Evolutionary conservation across 2,329 filamentous ascomycete species (phyloP), one percentile per base, ranked within the genome.

Genomic region (Colletotrichum orchidophilum): DNA sequence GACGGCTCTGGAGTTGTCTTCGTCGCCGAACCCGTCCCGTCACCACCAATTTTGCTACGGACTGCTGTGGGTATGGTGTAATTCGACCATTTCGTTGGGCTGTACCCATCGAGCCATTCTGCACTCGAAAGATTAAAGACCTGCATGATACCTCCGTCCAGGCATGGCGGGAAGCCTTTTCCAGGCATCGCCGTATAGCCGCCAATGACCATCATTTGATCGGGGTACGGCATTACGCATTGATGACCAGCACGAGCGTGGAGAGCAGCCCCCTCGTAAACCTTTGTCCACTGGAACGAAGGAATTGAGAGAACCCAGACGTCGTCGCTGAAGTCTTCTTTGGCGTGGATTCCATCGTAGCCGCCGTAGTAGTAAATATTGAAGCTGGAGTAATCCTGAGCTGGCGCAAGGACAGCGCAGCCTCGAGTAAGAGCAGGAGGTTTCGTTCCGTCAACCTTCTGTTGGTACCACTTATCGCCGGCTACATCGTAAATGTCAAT

Each of bases 351-450:
- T 0, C 88, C 90, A 68, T 90, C 82, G 76, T 92, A 95, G 0
- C 94, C 94, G 18, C 93, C 94, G 75, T 94, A 96, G 82, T 94
- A 94, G 83, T 96, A 95, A 60, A 97, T 91, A 77, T 95, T 95
- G 80, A 92, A 93, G 70, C 91, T 94, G 12, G 92, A 93, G 39
- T 85, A 86, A 77, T 95, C 93, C 54, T 89, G 85, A 15, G 93
- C 91, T 0, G 90, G 85, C n/a, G 90, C 93, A 1, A 94, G 89
- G 0, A 94, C 92, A 3, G 93, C 91, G 76, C 94, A 96, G 77
- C 92, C 86, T 86, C 92, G 79, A 81, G 93, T 78, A 80, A 88
- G 79, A 83, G 90, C 82, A 0, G 90, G 88, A 0, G 88, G 89
- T 29, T 1, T 60, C 0, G 85, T 84, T 2, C 88, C 90, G 3